phyloP scores from a whole-genome alignment of 257 asterid genomes.

The Plectranthus barbatus region DNA sequence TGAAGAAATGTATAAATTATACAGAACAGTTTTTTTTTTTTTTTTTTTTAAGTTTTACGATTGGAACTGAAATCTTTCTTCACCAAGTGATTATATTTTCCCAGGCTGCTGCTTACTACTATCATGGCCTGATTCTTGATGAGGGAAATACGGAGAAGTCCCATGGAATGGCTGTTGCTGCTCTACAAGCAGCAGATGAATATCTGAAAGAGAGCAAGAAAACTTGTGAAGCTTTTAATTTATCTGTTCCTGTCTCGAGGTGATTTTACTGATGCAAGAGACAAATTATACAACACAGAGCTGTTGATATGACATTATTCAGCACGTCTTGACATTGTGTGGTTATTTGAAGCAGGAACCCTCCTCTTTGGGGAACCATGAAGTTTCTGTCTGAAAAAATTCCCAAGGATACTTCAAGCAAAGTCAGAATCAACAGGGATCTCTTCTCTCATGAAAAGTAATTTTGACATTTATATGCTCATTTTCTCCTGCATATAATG shows the following conservation, averaged over 20 bases:
- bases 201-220: slow-evolving; percentile 92
- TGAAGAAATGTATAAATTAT: neutral
- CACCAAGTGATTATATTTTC: too few relatives aligned
- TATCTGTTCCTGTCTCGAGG: slow-evolving; percentile 78
- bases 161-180: slow-evolving; percentile 97
- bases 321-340: neutral
- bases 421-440: slow-evolving; percentile 88
- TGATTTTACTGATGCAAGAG: slow-evolving; percentile 11
- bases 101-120: slow-evolving; percentile 94
- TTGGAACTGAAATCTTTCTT: too few relatives aligned
- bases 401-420: slow-evolving; percentile 90
- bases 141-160: slow-evolving; percentile 97
- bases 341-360: slow-evolving; percentile 44
- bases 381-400: slow-evolving; percentile 87
- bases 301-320: too few relatives aligned
- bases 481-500: too few relatives aligned
- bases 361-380: slow-evolving; percentile 98
- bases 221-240: slow-evolving; percentile 69
- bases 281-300: too few relatives aligned
- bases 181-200: slow-evolving; percentile 98
- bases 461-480: neutral
- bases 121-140: slow-evolving; percentile 94
- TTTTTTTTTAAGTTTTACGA: neutral
- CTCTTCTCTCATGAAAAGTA: slow-evolving; percentile 73
- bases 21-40: too few relatives aligned